Evolutionary conservation across 1,284 basidiomycete species (phyloP), one percentile per base, ranked within the genome.

Genomic region (Anthracocystis setariae): DNA sequence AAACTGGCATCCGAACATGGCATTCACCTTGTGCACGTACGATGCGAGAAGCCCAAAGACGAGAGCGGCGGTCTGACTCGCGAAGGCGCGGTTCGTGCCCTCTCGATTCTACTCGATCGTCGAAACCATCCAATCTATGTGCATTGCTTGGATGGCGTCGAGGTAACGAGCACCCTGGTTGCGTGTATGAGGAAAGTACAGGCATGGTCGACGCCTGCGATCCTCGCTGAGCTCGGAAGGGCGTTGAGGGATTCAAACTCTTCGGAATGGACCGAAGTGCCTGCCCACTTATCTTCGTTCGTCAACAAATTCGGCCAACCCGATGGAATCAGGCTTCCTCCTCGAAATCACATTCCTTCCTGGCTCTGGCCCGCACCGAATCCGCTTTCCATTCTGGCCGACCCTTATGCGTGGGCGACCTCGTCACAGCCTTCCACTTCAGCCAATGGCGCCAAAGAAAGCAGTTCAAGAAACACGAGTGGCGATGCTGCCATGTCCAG

Each of bases 141-240:
- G 2, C 80, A 82, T 49, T 79, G 78, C 52, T 60, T 82, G n/a
- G 80, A 82, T 45, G 80, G 79, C 18, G 74, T 78, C 32, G 74
- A 77, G 17, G 74, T 75, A 15, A 76, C 78, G 1, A 75, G 75
- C 39, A 78, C 77, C 10, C 67, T 81, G 9, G 48, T 80, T 12
- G 80, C 76, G 3, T 74, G 77, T 35, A 68, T 80, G 60, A 74
- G 80, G 39, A 78, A 78, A 52, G 60, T 81, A 18, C 80, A 82
- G 49, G 77, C 67, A 1, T 82, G 79, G 80, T 61, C 65, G 20
- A 69, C 57, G 3, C 39, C 60, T 1, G 55, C 73, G 8, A 66
- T 80, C 38, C 51, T 68, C 10, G 68, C 55, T 25, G 80, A 82
- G 66, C 68, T 81, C 18, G 65, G 68, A 9, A 60, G 76, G 9